Base-by-base conservation (phyloP, 805 yeast species). In the Brettanomyces custersianus region DNA sequence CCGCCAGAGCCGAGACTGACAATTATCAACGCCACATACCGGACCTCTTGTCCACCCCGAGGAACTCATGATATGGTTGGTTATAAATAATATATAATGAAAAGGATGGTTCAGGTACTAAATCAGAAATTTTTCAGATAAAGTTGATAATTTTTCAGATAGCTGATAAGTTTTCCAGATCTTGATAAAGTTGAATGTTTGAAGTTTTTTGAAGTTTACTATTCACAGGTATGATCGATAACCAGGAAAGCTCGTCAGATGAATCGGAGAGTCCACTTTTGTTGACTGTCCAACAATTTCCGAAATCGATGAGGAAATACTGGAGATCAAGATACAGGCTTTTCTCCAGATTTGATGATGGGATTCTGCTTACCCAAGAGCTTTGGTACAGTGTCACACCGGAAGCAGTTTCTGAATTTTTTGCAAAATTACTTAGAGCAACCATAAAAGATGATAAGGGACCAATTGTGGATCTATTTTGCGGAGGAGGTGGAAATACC, bases 341-440 rank as follows among this genome's bases (percentile, higher is more conserved):
- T 8, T 87, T 87, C 52, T 60, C 74, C 5, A 63, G 59, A 42
- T 81, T 66, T 45, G 85, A 83, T 48, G 69, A 74, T 5, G 90
- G 92, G 0, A 66, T 86, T 2, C 65, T 65, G 36, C 63, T 88
- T 62, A 80, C 81, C 1, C 62, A 71, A 12, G 92, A 80, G 50
- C 65, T 86, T 34, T 83, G 95, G 92, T 88, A 67, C 55, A 79
- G 90, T 38, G 95, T 86, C 4, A 88, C 97, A 0, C 88, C 95
- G 0, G 96, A 88, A 49, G 48, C 54, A 2, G 60, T 83, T 1
- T 92, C 95, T 1, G 57, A 60, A 5, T 75, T 74, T 46, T 56
- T 70, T 0, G 80, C 87, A 0, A 64, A 68, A 36, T 67, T 74
- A 38, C 56, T 78, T 13, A 55, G 61, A 34, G 65, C 86, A 49